Base-by-base conservation (phyloP, 2,329 filamentous ascomycete genomes). In the Xylariales sp. region DNA sequence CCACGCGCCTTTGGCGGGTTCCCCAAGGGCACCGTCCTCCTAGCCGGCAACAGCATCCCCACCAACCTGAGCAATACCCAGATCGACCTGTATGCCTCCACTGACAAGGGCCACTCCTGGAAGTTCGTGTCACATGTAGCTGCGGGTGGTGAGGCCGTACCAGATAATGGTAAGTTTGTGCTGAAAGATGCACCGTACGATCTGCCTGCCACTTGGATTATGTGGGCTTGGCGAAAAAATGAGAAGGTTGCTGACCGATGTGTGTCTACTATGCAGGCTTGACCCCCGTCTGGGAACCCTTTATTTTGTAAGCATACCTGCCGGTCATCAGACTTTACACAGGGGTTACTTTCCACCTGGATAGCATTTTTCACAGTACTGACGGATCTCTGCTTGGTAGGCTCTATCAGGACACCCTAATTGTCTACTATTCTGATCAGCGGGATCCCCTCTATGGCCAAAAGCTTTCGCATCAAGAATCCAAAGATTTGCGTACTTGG, bases 361-460 rank as follows among this genome's bases (percentile, higher is more conserved):
- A n/a, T 14, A 15, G 13, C 13, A 14, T 8, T n/a, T 11, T 21
- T 20, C 18, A 20, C 5, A 27, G 10, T 17, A 8, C 28, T 5
- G 28, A 20, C 18, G 21, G 14, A 10, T 4, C 4, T 37, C 16
- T 29, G 5, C 4, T 21, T 29, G n/a, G n/a, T 10, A 38, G 35
- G 54, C 64, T 71, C 30, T 70, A 80, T 54, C 61, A 83, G 40
- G 68, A 74, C 37, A 65, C 75, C 36, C 61, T 87, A 14, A 70
- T 86, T 24, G 65, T 72, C 49, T 87, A 84, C 66, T 87, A 86
- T 63, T 80, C 81, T 2, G 83, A 87, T 56, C 83, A 87, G 54
- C 73, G 83, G 24, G 80, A 80, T 44, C 69, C 78, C 45, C 63
- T 64, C 2, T 67, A 86, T 51, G 83, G 82, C 14, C 83, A 87